Evolutionary conservation across 2,329 filamentous ascomycete species (phyloP).

Genomic region (Lojkania enalia): DNA sequence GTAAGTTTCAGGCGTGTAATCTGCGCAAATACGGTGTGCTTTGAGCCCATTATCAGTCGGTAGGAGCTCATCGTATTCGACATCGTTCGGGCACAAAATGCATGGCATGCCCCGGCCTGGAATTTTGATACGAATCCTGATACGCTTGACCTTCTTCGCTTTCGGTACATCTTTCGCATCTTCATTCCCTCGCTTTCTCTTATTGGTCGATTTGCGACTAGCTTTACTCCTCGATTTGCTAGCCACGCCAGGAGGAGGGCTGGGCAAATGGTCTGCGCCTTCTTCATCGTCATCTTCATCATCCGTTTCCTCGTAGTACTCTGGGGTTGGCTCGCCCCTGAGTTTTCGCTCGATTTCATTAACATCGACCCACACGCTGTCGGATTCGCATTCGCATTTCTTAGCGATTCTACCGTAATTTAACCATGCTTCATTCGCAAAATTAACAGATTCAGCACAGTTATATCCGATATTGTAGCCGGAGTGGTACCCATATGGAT

Average conservation of each 20-base stretch:
- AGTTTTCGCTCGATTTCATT: conserved; percentile 94
- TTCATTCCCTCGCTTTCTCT: conserved; percentile 52
- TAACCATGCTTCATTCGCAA: conserved; percentile 92
- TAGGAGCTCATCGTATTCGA: conserved; percentile 78
- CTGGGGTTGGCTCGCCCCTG: conserved; percentile 78
- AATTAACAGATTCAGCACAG: conserved; percentile 98
- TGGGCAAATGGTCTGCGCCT: conserved; percentile 66
- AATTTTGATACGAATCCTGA: conserved; percentile 72
- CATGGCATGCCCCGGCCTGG: conserved; percentile 80
- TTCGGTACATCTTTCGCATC: conserved; percentile 50
- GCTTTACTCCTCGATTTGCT: conserved; percentile 70
- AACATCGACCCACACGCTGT: conserved; percentile 98
- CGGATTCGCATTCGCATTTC: conserved; percentile 93
- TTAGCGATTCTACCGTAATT: conserved; percentile 95
- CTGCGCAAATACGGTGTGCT: conserved; percentile 85
- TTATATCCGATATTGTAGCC: conserved; percentile 98
- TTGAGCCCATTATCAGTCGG: conserved; percentile 84
- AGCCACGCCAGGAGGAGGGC: conserved; percentile 74
- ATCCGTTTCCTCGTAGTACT: conserved; percentile 79
- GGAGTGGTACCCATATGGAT: conserved; percentile 97
- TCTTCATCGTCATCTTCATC: conserved; percentile 67
- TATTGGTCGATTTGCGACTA: conserved; percentile 71
- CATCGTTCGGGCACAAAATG: conserved; percentile 88
- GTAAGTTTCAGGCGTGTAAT: conserved; percentile 90
- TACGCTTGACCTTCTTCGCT: conserved; percentile 71